Evolutionary conservation across 495 filamentous ascomycete species (phyloP).

Genomic region (Chaetomium tenue): DNA sequence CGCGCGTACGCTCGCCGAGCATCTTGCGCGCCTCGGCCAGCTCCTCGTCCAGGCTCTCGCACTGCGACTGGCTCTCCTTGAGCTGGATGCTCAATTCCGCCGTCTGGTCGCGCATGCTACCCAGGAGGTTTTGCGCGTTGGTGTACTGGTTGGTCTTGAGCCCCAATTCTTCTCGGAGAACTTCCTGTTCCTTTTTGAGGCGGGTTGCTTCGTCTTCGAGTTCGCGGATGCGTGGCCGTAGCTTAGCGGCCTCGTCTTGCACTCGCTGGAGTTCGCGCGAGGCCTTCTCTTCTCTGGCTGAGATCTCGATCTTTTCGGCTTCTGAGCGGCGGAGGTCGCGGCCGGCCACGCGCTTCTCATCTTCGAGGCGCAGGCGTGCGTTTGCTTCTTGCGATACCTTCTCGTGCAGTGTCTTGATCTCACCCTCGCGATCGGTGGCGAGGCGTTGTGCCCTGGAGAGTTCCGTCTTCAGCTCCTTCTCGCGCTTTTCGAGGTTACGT

Average conservation of each 20-base stretch:
- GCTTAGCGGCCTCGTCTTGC: constrained; percentile 64
- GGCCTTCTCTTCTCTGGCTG: constrained; percentile 66
- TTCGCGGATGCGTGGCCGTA: constrained; percentile 62
- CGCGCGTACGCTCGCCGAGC: constrained; percentile 86
- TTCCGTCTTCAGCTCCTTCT: constrained; percentile 76
- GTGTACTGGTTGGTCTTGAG: constrained; percentile 82
- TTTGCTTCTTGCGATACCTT: constrained; percentile 73
- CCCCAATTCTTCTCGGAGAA: constrained; percentile 76
- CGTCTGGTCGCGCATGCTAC: constrained; percentile 89
- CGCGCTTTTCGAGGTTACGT: constrained; percentile 69
- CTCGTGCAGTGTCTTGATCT: constrained; percentile 72
- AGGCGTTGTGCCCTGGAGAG: constrained; percentile 65
- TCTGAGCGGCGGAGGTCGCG: constrained; percentile 74
- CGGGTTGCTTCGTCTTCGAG: constrained; percentile 68
- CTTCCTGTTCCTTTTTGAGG: constrained; percentile 60
- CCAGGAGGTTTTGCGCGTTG: constrained; percentile 79
- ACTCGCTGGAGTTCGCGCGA: constrained; percentile 64
- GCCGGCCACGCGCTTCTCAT: constrained; percentile 64
- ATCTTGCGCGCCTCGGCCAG: constrained; percentile 82
- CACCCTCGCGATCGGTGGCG: constrained; percentile 67
- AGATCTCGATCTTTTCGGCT: constrained; percentile 71
- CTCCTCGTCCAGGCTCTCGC: constrained; percentile 90
- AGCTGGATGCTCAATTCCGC: constrained; percentile 87
- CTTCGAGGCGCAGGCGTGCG: constrained; percentile 69
- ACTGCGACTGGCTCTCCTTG: constrained; percentile 80